phyloP scores from a whole-genome alignment of 2,329 filamentous ascomycete species.

The Endothia cerciana region DNA sequence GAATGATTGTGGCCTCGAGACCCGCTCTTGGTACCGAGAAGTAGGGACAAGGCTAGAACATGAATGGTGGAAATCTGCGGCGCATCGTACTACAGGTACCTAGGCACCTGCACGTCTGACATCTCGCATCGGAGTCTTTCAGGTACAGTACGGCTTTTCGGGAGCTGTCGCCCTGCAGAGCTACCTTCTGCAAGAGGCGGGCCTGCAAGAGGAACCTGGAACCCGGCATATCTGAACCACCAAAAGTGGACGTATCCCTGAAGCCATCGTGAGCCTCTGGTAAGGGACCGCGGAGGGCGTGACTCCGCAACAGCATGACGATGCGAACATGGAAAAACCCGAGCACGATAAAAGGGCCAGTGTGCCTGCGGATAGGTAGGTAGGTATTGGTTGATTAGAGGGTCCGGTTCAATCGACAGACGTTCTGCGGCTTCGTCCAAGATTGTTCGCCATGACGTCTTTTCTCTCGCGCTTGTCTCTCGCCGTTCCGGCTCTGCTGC shows the following conservation, averaged over 20 bases:
- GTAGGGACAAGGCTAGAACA: background rate
- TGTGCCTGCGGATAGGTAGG: background rate
- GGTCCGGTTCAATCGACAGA: too few relatives aligned
- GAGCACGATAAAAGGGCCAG: background rate
- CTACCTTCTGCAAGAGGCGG: background rate
- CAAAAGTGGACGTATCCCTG: background rate
- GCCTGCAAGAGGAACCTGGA: background rate
- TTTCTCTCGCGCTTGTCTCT: background rate
- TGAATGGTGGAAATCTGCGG: slow-evolving; percentile 8
- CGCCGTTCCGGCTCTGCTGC: slow-evolving; percentile 12
- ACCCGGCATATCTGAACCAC: background rate
- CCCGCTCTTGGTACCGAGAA: background rate
- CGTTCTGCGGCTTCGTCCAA: background rate
- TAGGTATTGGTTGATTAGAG: background rate
- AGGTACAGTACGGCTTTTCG: background rate
- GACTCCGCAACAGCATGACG: background rate
- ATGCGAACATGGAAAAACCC: background rate
- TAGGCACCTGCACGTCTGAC: background rate
- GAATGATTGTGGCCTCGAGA: background rate
- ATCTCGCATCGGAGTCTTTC: background rate
- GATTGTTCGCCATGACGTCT: background rate
- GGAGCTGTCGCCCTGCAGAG: background rate
- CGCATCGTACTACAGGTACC: background rate
- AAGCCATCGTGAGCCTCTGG: background rate
- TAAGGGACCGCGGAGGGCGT: background rate